Evolutionary conservation across 2,329 filamentous ascomycete genomes (phyloP), one percentile per base, ranked within the genome.

Genomic region (Penicillium sp.): DNA sequence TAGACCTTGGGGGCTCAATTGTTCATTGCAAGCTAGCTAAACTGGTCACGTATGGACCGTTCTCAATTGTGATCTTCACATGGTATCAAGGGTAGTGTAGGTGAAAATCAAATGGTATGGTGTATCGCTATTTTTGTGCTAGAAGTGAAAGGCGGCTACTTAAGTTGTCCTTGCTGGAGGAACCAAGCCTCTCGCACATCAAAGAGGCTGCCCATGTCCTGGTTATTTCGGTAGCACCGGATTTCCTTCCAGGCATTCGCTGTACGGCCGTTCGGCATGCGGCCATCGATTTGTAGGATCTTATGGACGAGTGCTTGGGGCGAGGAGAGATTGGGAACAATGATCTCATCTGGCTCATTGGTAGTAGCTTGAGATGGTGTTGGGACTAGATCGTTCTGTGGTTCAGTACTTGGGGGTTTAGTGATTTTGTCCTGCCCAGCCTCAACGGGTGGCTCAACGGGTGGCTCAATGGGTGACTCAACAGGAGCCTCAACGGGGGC

Each of bases 131-230:
- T 46, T 27, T 47, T 13, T 8, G 12, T 21, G 29, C n/a, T 25
- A 47, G 29, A 21, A 19, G 17, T 27, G 10, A 21, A 37, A 21
- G 45, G 29, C 4, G 52, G n/a, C 38, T 60, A 66, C 48, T 64
- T 64, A 12, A 27, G 29, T 35, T 4, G 19, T 35, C 50, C 31
- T 13, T 63, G 57, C 53, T 65, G 71, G 19, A 70, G 17, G 59
- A 67, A 78, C 75, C 75, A 77, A 49, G 67, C 68, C 54, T 78
- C 73, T 43, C 77, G 68, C 45, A 79, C 67, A 41, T 80, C 77
- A 68, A 74, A 80, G 23, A 79, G 68, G 53, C 70, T 77, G 4
- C 77, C 77, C 66, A 80, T 77, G 43, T 80, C 77, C 64, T 80
- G 77, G 40, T 80, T 78, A 37, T 78, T 70, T 46, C 77, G 69